Conservation (phyloP, 2,329 filamentous ascomycete species). For the Fusarium gaditjirri region DNA sequence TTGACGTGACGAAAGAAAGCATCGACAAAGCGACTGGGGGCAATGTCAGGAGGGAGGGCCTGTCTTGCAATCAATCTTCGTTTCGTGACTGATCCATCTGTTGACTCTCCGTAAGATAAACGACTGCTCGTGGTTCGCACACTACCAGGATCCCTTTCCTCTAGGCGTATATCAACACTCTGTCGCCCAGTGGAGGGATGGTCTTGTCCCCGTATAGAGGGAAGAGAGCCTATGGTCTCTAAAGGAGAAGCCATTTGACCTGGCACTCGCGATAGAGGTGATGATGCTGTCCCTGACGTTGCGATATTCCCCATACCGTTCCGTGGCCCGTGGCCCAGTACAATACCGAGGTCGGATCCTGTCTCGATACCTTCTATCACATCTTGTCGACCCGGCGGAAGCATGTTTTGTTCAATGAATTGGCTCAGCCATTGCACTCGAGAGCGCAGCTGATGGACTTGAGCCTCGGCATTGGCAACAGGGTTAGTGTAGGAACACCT, state of each 20-base stretch:
- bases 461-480: constrained; percentile 47
- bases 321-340: constrained; percentile 13
- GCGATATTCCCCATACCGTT: neutral
- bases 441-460: constrained; percentile 52
- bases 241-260: constrained; percentile 31
- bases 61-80: constrained; percentile 32
- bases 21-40: constrained; percentile 52
- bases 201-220: constrained; percentile 15
- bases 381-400: constrained; percentile 26
- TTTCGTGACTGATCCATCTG: constrained; percentile 29
- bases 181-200: constrained; percentile 16
- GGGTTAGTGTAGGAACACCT: constrained; percentile 51
- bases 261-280: constrained; percentile 19
- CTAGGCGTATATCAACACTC: constrained; percentile 19
- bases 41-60: constrained; percentile 38
- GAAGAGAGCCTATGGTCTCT: constrained; percentile 12
- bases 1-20: constrained; percentile 60
- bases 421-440: constrained; percentile 54
- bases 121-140: constrained; percentile 35
- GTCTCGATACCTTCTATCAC: constrained; percentile 52
- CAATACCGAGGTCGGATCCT: constrained; percentile 44
- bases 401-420: constrained; percentile 50
- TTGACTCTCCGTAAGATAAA: constrained; percentile 37
- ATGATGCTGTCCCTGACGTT: constrained; percentile 16
- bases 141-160: constrained; percentile 36